Conservation (phyloP, 768 basidiomycete species). For the Cyclocybe cylindracea region DNA sequence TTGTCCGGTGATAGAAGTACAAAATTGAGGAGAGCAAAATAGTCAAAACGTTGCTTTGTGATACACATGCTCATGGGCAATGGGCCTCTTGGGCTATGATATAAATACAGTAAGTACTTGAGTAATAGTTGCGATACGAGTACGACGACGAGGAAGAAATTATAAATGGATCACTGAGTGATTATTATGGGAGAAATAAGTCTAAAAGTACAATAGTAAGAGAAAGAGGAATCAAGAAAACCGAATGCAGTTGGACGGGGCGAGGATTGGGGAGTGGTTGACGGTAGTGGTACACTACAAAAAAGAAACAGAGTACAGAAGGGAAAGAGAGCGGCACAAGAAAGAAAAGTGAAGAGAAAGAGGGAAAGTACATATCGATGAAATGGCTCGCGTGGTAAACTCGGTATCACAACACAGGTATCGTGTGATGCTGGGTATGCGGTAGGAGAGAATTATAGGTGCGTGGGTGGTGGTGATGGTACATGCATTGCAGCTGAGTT, state of each 20-base stretch:
- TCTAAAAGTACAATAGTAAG: constrained; percentile 5
- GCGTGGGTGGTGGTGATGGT: background rate
- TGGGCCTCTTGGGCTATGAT: constrained; percentile 5
- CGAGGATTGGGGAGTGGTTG: background rate
- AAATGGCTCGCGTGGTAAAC: constrained; percentile 6
- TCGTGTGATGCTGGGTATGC: constrained; percentile 10
- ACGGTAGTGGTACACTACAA: background rate
- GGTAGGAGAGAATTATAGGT: constrained; percentile 1
- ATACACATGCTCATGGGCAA: background rate
- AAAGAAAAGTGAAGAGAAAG: constrained; percentile 7
- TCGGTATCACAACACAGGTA: constrained; percentile 10
- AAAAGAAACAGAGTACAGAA: constrained; percentile 1
- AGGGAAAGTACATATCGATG: constrained; percentile 8
- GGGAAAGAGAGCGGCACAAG: constrained; percentile 7
- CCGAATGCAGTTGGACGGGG: background rate
- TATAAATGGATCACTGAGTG: constrained; percentile 1
- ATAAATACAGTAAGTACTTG: constrained; percentile 22
- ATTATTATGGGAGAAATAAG: background rate
- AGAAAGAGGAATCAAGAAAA: constrained; percentile 4
- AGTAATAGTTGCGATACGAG: constrained; percentile 4
- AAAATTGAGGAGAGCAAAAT: background rate
- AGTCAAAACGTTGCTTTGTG: background rate
- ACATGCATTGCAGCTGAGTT: background rate
- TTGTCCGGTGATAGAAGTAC: no score
- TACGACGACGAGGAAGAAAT: constrained; percentile 3